Conservation (phyloP, 371 early-diverging fungal species). For the Phascolomyces articulosus region DNA sequence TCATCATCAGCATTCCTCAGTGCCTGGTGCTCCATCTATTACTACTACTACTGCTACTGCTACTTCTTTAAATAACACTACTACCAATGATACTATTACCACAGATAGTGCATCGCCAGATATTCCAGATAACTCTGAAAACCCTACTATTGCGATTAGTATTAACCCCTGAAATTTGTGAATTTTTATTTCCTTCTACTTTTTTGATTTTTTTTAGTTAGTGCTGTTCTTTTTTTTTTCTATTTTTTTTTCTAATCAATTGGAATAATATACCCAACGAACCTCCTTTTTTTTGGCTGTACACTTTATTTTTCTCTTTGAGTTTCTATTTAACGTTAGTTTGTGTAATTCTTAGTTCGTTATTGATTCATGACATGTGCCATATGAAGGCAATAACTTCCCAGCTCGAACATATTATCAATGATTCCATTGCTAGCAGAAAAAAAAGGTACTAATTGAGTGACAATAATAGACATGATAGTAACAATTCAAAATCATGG, state of each 20-base stretch:
- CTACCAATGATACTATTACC: background rate
- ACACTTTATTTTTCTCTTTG: background rate
- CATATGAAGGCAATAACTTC: background rate
- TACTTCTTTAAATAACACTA: background rate
- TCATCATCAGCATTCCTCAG: too few relatives aligned
- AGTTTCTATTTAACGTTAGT: background rate
- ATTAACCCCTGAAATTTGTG: background rate
- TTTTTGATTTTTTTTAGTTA: background rate
- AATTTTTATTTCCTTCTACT: background rate
- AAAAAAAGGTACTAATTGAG: too few relatives aligned
- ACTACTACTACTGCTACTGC: background rate
- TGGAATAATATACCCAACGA: background rate
- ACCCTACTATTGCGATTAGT: background rate
- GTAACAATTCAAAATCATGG: too few relatives aligned
- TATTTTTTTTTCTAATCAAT: background rate
- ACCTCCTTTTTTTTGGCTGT: background rate
- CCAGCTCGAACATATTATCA: background rate
- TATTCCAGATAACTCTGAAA: background rate
- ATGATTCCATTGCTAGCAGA: too few relatives aligned
- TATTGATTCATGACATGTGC: background rate
- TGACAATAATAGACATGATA: too few relatives aligned
- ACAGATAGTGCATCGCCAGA: background rate
- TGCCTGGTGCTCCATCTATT: background rate
- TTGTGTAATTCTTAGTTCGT: background rate
- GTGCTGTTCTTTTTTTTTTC: background rate